A percentile compares a stretch with the other conserved stretches of the same genome.
Conservation (phyloP, 176 grass and related monocot genomes). For the Saccharum officinarum region DNA sequence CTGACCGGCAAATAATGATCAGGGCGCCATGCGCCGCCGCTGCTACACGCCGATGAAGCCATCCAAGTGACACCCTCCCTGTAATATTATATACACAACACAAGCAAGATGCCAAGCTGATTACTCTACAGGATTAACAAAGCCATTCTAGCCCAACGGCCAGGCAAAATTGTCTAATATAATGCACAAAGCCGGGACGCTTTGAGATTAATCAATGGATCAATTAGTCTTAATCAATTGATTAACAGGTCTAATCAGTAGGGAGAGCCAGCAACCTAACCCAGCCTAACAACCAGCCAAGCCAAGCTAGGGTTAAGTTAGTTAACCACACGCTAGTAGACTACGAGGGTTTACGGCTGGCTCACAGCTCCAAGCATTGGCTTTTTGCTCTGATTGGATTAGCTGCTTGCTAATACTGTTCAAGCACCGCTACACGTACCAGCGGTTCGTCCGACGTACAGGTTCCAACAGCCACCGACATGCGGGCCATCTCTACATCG, state of each 20-base stretch:
- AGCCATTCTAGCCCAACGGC: constrained; percentile 9
- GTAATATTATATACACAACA: no score
- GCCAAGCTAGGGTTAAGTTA: not conserved
- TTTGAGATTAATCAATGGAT: not conserved
- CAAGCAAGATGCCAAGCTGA: constrained; percentile 38
- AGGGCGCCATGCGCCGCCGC: not conserved
- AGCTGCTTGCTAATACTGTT: not conserved
- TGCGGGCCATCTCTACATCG: not conserved
- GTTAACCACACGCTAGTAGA: not conserved
- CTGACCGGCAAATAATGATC: constrained; percentile 6
- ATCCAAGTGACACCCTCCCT: no score
- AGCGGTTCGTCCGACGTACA: not conserved
- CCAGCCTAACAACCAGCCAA: constrained; percentile 13
- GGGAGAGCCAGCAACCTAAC: not conserved
- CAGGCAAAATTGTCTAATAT: constrained; percentile 6
- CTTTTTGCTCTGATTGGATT: constrained; percentile 30
- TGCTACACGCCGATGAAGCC: no score
- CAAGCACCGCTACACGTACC: not conserved
- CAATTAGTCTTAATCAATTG: not conserved
- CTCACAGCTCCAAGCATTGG: constrained; percentile 62
- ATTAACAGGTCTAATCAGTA: not conserved
- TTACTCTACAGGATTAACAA: constrained; percentile 23
- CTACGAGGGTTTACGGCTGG: constrained; percentile 45
- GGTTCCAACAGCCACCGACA: not conserved
- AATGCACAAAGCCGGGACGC: constrained; percentile 15